Evolutionary conservation across 1,284 basidiomycete species (phyloP), one percentile per base, ranked within the genome.

Genomic region (Apiotrichum laibachii): DNA sequence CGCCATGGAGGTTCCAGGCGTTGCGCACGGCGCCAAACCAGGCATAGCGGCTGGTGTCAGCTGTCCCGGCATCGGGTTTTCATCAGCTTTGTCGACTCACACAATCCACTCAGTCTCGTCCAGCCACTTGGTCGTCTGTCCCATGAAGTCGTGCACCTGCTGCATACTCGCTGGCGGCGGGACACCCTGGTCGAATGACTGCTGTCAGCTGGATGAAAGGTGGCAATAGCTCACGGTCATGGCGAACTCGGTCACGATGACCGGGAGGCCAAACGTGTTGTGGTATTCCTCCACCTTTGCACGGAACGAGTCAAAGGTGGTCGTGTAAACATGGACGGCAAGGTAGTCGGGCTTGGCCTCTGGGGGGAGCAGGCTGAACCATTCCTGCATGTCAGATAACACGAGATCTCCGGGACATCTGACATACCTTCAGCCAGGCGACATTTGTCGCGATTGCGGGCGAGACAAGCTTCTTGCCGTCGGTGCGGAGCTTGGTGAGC

Each of bases 121-220:
- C 5, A 75, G 55, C 72, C 71, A 74, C 26, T 50, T 35, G 7
- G 67, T 73, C 4, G 72, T 67, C 21, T 57, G 55, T 9, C 55
- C 62, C 74, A 76, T 76, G 54, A 73, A 76, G 60, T 76, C 73
- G 53, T 74, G 73, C 6, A 76, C 74, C 61, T 75, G 69, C 57
- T 76, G 73, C 59, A 67, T 64, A 31, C 37, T 57, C 22, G 50
- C 26, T 2, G 74, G 70, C 2, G 68, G 68, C 7, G 71, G 71
- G 0, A 73, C 72, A 47, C 61, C 62, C 7, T 67, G 64, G 39
- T 72, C 70, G 46, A 72, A 76, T 55, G 18, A 33, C 26, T 31
- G 33, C 4, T 19, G 22, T 46, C n/a, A 40, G 56, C 44, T 52
- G 50, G 33, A 35, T 4, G 33, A 10, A 13, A 15, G 21, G 16